These are phyloP conservation scores for Trichoderma cornu-damae DNA, from an alignment of 2,329 filamentous ascomycete genomes.

Conservation along the genomic window DNA sequence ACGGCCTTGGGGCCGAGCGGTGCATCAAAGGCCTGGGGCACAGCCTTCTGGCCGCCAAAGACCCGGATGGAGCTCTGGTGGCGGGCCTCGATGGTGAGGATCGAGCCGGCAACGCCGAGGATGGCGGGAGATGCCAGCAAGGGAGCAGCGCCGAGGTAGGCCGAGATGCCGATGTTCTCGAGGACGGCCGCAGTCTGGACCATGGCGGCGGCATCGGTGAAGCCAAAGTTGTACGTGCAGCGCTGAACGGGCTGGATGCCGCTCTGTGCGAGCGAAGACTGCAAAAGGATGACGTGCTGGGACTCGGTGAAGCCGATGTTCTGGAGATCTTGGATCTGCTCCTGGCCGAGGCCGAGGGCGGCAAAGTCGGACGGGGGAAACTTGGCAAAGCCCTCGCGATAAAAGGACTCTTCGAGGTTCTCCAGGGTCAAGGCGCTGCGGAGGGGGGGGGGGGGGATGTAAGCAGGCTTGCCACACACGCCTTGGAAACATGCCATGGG, in stretches of 20 bases:
- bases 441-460: neutral
- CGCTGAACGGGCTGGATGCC: conserved; percentile 61
- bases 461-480: conserved; percentile 6
- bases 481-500: neutral
- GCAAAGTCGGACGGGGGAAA: conserved; percentile 62
- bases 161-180: conserved; percentile 69
- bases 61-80: conserved; percentile 69
- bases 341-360: conserved; percentile 37
- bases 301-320: conserved; percentile 59
- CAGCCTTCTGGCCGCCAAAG: conserved; percentile 51
- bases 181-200: conserved; percentile 64
- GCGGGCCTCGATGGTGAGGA: conserved; percentile 67
- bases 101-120: conserved; percentile 62
- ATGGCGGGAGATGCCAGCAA: conserved; percentile 55
- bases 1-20: conserved; percentile 63
- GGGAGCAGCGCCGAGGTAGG: conserved; percentile 66
- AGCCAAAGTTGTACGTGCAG: conserved; percentile 68
- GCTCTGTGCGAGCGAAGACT: conserved; percentile 54
- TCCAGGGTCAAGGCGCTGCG: conserved; percentile 61
- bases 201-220: conserved; percentile 62
- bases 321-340: conserved; percentile 47
- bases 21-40: conserved; percentile 66
- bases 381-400: conserved; percentile 63
- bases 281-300: conserved; percentile 38
- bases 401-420: conserved; percentile 69